phyloP scores from a whole-genome alignment of 768 basidiomycete species.

The Candolleomyces eurysporus region DNA sequence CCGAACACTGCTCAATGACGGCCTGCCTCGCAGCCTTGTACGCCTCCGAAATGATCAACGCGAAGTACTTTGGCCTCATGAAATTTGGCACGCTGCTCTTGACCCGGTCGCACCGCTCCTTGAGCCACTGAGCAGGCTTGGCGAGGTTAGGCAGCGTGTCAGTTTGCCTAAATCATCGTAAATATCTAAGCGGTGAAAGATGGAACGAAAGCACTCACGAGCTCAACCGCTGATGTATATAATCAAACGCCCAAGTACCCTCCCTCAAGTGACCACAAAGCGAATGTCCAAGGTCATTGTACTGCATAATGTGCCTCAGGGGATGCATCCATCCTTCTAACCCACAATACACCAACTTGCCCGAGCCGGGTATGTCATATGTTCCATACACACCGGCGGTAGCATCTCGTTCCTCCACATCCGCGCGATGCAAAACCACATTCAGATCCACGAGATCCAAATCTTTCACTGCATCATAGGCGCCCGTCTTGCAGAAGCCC shows the following conservation, averaged over 20 bases:
- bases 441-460: slow-evolving; percentile 89
- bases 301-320: slow-evolving; percentile 76
- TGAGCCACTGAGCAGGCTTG: slow-evolving; percentile 79
- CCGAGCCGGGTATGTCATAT: slow-evolving; percentile 77
- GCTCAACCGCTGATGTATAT: slow-evolving; percentile 66
- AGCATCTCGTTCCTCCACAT: slow-evolving; percentile 90
- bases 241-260: slow-evolving; percentile 93
- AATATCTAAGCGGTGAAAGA: background rate
- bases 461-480: slow-evolving; percentile 66
- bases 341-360: slow-evolving; percentile 85
- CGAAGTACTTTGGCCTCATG: slow-evolving; percentile 95
- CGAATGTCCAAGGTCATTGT: slow-evolving; percentile 93
- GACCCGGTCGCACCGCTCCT: slow-evolving; percentile 82
- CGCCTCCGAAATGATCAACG: slow-evolving; percentile 83
- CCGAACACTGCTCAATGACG: slow-evolving; percentile 84
- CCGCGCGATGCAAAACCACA: slow-evolving; percentile 78
- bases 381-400: slow-evolving; percentile 77
- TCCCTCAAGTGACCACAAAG: slow-evolving; percentile 84
- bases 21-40: slow-evolving; percentile 88
- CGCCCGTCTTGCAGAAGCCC: slow-evolving; percentile 65
- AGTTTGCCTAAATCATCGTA: slow-evolving; percentile 46
- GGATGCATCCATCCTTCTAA: slow-evolving; percentile 97
- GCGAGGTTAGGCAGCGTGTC: slow-evolving; percentile 64
- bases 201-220: slow-evolving; percentile 49
- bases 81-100: slow-evolving; percentile 75